These are phyloP conservation scores for Claviceps paspali DNA, from an alignment of 2,329 filamentous ascomycete genomes.

Conservation along the genomic window DNA sequence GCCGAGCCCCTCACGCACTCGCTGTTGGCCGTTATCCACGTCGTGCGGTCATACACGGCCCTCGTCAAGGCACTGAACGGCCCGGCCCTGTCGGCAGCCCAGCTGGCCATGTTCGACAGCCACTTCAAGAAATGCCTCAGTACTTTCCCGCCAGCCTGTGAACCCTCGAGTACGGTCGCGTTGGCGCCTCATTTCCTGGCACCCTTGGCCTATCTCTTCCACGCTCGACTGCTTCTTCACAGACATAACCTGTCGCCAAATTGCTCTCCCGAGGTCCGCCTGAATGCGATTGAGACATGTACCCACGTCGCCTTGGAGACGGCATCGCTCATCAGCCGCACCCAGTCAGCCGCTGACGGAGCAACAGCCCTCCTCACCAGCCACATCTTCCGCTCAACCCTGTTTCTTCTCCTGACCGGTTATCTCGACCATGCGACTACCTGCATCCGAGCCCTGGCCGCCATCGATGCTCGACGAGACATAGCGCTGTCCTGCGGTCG, in stretches of 20 bases:
- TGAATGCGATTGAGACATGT: constrained; percentile 63
- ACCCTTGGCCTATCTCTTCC: constrained; percentile 65
- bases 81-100: constrained; percentile 48
- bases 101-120: constrained; percentile 63
- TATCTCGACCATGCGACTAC: constrained; percentile 58
- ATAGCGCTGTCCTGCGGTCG: constrained; percentile 68
- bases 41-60: constrained; percentile 62
- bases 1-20: constrained; percentile 48
- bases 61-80: constrained; percentile 55
- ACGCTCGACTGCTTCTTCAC: constrained; percentile 71
- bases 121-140: constrained; percentile 64
- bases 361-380: constrained; percentile 63
- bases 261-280: constrained; percentile 49
- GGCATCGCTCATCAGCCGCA: constrained; percentile 55
- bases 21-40: constrained; percentile 64
- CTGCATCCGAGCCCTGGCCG: constrained; percentile 56
- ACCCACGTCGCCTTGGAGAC: constrained; percentile 63
- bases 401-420: constrained; percentile 63
- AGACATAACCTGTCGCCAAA: constrained; percentile 71
- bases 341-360: constrained; percentile 45
- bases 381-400: constrained; percentile 75
- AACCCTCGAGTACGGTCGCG: constrained; percentile 47
- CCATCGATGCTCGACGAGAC: constrained; percentile 55
- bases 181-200: constrained; percentile 62
- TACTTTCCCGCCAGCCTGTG: constrained; percentile 61